These are phyloP conservation scores for Citrus reticulata DNA, from an alignment of 345 rosid species.

Conservation along the genomic window DNA sequence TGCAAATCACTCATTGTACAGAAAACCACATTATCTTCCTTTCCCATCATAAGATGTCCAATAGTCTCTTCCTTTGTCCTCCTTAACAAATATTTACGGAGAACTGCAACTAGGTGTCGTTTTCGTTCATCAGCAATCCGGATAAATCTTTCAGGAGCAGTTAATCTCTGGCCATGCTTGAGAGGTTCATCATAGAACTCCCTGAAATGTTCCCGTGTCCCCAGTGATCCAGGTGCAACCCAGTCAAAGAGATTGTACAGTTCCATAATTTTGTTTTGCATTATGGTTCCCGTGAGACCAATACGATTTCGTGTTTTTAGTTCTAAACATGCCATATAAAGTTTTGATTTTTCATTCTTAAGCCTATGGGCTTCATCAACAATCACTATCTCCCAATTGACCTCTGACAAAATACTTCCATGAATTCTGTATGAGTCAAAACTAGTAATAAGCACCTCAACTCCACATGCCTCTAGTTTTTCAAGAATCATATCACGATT, in stretches of 20 bases:
- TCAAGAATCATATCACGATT: constrained; percentile 71
- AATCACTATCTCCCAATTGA: constrained; percentile 81
- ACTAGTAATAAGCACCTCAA: constrained; percentile 77
- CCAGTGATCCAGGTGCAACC: constrained; percentile 86
- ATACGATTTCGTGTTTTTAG: constrained; percentile 59
- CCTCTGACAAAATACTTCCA: constrained; percentile 57
- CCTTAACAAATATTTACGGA: constrained; percentile 76
- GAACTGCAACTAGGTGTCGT: constrained; percentile 65
- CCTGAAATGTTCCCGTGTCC: constrained; percentile 85
- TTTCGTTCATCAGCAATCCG: constrained; percentile 76
- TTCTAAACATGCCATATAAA: constrained; percentile 64
- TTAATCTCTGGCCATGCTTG: constrained; percentile 82
- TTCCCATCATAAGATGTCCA: constrained; percentile 96
- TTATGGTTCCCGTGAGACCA: constrained; percentile 88
- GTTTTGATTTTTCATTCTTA: constrained; percentile 90
- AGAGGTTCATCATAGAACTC: constrained; percentile 87
- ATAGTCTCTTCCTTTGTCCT: constrained; percentile 97
- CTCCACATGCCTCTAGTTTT: constrained; percentile 60
- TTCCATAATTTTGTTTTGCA: constrained; percentile 95
- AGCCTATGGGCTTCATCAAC: constrained; percentile 94
- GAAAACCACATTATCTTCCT: constrained; percentile 93
- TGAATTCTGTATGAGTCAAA: constrained; percentile 82
- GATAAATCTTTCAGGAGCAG: constrained; percentile 78
- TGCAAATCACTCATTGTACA: constrained; percentile 93
- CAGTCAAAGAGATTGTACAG: constrained; percentile 85